Evolutionary conservation across 805 yeast genomes (phyloP).

Genomic region (Hanseniaspora nectarophila): DNA sequence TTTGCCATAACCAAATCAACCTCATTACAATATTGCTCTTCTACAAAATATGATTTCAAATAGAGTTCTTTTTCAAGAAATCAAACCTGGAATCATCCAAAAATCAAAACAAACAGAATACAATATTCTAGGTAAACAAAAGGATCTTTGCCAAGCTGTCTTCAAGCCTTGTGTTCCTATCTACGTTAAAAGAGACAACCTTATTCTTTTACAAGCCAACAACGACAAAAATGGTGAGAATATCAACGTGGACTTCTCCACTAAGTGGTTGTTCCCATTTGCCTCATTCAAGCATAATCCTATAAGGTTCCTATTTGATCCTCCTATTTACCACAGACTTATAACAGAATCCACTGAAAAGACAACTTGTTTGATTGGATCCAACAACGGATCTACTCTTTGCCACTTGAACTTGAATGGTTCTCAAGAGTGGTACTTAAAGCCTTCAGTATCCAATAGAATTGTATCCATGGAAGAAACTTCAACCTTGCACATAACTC

Average conservation of each 20-base stretch:
- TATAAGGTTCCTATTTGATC: conserved; percentile 5
- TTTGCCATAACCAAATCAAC: too few relatives aligned
- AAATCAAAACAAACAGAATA: conserved; percentile 7
- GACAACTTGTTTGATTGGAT: conserved; percentile 9
- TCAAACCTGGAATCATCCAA: neutral
- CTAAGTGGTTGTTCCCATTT: conserved; percentile 11
- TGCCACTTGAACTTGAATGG: conserved; percentile 10
- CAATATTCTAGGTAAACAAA: conserved; percentile 11
- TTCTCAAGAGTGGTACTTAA: conserved; percentile 10
- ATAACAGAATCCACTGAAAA: conserved; percentile 6
- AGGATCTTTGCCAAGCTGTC: conserved; percentile 10
- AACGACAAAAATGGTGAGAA: neutral
- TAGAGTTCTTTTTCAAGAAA: neutral
- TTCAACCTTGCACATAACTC: conserved; percentile 10
- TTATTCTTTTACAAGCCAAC: conserved; percentile 9
- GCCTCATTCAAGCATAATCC: conserved; percentile 10
- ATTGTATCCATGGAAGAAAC: conserved; percentile 13
- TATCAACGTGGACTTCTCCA: neutral
- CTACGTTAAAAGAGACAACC: conserved; percentile 9
- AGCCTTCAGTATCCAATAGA: conserved; percentile 3
- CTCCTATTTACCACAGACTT: conserved; percentile 12
- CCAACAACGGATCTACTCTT: conserved; percentile 3
- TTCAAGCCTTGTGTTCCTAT: conserved; percentile 13
- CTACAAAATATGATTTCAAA: neutral
- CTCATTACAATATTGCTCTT: too few relatives aligned